Base-by-base conservation (phyloP, 371 early-diverging fungal species). In the Choanephora cucurbitarum region DNA sequence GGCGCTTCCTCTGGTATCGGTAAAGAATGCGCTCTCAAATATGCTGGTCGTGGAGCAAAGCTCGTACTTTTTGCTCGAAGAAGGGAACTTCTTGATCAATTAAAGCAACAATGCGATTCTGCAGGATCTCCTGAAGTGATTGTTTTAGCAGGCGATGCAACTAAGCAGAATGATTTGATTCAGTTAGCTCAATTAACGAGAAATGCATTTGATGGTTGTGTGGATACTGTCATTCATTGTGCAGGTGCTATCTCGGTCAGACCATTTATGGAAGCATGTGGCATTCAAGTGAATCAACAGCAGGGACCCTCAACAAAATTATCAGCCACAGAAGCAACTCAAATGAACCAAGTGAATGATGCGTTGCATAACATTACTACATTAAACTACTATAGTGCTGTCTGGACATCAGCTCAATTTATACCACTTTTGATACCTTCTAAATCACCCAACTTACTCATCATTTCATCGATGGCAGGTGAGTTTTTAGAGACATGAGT, bases 1-100 rank as follows among this genome's bases (percentile, higher is more conserved):
- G 94, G 93, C 0, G 88, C 90, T 22, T 89, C 91, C 14, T 88
- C 89, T 32, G 94, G 94, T 5, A 90, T 94, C 22, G 94, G 94
- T 6, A 67, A 72, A 42, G 82, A 81, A 21, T 56, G 84, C 33
- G 92, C 92, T 0, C 70, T 87, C 0, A 66, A 76, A 37, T 94
- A 91, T 69, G 91, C 94, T 9, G 55, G 57, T 18, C 80, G 89
- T 11, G 87, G 91, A 0, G 88, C 90, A 13, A 66, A 77, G 19
- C 65, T 92, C 4, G 64, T 91, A 3, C 60, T 93, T 5, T 79
- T 89, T 31, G 91, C 92, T 6, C 71, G 94, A 6, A 71, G 93
- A 11, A 39, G 55, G 21, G 67, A 65, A 13, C 69, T 81, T 24
- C 73, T 93, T 8, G 64, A 76, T 14, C 23, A 66, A 5, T 63